Base-by-base conservation (phyloP, 2,329 filamentous ascomycete species). In the Daldinia sp. region DNA sequence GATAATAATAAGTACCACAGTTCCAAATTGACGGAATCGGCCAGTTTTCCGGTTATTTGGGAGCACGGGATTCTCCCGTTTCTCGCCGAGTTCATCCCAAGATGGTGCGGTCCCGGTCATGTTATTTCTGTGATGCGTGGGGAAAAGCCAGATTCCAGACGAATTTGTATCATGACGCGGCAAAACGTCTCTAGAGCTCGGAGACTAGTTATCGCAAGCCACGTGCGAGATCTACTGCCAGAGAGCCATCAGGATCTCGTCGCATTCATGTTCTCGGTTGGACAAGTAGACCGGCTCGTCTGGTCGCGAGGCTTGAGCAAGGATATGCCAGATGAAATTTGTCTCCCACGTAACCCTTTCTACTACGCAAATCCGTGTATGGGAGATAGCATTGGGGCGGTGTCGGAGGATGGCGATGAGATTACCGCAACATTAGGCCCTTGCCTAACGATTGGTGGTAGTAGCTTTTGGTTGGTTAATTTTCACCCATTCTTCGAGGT, bases 11-110 rank as follows among this genome's bases (percentile, higher is more conserved):
- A 71, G 58, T 70, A 63, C 35, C 73, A 70, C 27, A 72, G 70
- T 8, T 72, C 72, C 2, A 72, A 67, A 11, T 66, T 73, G 10
- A 45, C 76, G 37, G 79, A 80, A 29, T 70, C 70, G 0, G 72
- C 75, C 0, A 77, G 70, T 56, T 82, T 81, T 54, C 75, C 79
- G 0, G 55, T 81, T 0, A 63, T 80, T 3, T 82, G 79, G 72
- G 80, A 82, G 50, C 79, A 81, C 39, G 73, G 75, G 8, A 71
- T 81, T 1, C 76, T 82, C 1, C 80, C 80, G 2, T 81, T 82
- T 57, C 72, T 82, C 0, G 67, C 75, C 49, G 77, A 79, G 41
- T 77, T 80, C 52, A 67, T 82, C 27, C 79, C 79, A 1, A 75
- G 74, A 30, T 81, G 78, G 79, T 75, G 78, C 43, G 78, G 78